A percentile compares a stretch with the other conserved stretches of the same genome.
These are phyloP conservation scores for Fusarium chaquense DNA, from an alignment of 2,329 filamentous ascomycete genomes.

Conservation along the genomic window DNA sequence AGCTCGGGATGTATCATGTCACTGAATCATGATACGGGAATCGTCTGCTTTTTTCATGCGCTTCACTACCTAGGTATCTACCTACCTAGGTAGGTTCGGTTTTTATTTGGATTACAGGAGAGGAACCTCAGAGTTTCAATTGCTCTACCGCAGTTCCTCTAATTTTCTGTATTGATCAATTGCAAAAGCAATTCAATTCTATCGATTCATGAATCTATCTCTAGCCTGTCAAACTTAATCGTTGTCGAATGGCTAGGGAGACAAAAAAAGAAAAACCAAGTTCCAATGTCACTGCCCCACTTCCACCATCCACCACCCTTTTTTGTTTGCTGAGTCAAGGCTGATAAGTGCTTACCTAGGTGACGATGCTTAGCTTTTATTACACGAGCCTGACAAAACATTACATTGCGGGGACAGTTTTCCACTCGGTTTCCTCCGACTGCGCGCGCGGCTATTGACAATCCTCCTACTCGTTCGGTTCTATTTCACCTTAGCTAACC, in stretches of 20 bases:
- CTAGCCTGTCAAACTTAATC: neutral
- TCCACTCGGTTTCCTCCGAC: neutral
- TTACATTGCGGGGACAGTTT: constrained; percentile 26
- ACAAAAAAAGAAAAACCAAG: neutral
- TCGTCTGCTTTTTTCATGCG: neutral
- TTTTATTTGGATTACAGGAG: neutral
- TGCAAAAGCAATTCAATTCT: neutral
- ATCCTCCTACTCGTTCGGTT: constrained; percentile 5
- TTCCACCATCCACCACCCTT: constrained; percentile 10
- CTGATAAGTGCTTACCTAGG: constrained; percentile 36
- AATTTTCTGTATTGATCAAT: neutral
- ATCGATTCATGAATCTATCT: neutral
- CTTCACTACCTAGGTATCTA: neutral
- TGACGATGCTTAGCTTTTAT: constrained; percentile 36
- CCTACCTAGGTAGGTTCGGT: neutral
- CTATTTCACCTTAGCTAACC: constrained; percentile 45
- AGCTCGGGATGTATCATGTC: constrained; percentile 16
- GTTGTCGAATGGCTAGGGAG: neutral
- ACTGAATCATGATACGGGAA: constrained; percentile 13
- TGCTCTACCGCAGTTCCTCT: neutral
- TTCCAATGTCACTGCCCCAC: constrained; percentile 14
- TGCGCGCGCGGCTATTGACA: constrained; percentile 40
- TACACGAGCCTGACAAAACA: constrained; percentile 52
- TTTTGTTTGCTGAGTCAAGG: constrained; percentile 36
- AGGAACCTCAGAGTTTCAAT: neutral